Evolutionary conservation across 2,329 filamentous ascomycete species (phyloP).

Genomic region (Didymella glomerata): DNA sequence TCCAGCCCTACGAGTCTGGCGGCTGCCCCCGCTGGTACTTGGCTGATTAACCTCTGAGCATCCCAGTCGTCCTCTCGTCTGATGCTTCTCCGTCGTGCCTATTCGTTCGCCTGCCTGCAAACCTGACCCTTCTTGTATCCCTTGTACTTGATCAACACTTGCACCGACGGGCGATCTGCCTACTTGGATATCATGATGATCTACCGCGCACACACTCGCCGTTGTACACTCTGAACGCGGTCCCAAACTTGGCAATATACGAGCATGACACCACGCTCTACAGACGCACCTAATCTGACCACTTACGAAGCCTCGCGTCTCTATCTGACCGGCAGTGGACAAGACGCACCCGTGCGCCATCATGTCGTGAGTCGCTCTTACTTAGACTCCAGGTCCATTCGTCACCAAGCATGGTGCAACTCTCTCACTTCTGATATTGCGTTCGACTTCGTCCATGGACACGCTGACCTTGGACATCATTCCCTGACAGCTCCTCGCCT

Average conservation of each 20-base stretch:
- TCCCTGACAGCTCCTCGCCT: conserved; percentile 51
- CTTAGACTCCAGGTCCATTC: conserved; percentile 16
- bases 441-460: conserved; percentile 17
- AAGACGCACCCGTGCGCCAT: conserved; percentile 37
- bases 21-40: conserved; percentile 42
- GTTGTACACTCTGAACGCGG: conserved; percentile 43
- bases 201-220: conserved; percentile 44
- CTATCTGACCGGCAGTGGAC: conserved; percentile 30
- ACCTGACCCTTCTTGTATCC: conserved; percentile 50
- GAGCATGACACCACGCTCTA: conserved; percentile 47
- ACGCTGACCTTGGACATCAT: conserved; percentile 43
- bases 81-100: conserved; percentile 34
- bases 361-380: conserved; percentile 52
- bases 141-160: conserved; percentile 53
- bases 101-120: conserved; percentile 48
- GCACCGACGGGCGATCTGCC: conserved; percentile 45
- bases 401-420: conserved; percentile 4
- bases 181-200: conserved; percentile 52
- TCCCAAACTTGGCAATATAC: conserved; percentile 40
- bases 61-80: conserved; percentile 46
- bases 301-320: conserved; percentile 43
- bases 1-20: conserved; percentile 25
- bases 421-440: conserved; percentile 14
- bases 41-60: conserved; percentile 42
- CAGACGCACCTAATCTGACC: conserved; percentile 36